A percentile compares a stretch with the other conserved stretches of the same genome.
Conservation (phyloP, 1,284 basidiomycete genomes). For the Microbotryum violaceum region DNA sequence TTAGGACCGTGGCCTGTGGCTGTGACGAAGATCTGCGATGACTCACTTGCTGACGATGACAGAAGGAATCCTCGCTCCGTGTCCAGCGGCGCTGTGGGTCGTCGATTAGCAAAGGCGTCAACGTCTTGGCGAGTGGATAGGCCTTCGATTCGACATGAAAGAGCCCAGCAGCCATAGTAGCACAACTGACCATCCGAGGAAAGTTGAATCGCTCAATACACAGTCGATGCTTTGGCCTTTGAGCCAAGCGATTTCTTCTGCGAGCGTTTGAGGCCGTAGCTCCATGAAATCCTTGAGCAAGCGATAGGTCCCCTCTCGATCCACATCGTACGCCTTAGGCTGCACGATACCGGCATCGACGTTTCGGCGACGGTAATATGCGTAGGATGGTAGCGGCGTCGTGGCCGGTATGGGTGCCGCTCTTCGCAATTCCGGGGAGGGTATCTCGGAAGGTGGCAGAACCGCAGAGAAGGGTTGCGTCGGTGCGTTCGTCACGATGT, state of each 20-base stretch:
- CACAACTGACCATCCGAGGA: slow-evolving; percentile 59
- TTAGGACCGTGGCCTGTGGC: neutral
- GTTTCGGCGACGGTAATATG: slow-evolving; percentile 30
- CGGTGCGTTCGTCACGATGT: slow-evolving; percentile 36
- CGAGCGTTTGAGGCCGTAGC: slow-evolving; percentile 52
- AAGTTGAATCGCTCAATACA: slow-evolving; percentile 67
- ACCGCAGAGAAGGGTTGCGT: slow-evolving; percentile 32
- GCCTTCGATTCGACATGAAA: neutral
- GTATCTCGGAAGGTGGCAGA: slow-evolving; percentile 18
- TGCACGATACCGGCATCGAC: slow-evolving; percentile 37
- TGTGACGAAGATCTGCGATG: no score
- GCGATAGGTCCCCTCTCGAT: slow-evolving; percentile 58
- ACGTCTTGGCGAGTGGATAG: neutral
- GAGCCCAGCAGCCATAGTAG: neutral
- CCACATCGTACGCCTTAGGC: slow-evolving; percentile 47
- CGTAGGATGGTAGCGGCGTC: slow-evolving; percentile 2
- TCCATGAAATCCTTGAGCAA: slow-evolving; percentile 55
- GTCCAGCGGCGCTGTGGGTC: slow-evolving; percentile 55
- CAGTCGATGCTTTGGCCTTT: slow-evolving; percentile 49
- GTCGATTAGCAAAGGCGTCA: no score
- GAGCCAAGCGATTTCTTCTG: slow-evolving; percentile 56
- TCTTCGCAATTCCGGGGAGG: slow-evolving; percentile 13
- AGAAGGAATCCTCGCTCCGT: slow-evolving; percentile 55
- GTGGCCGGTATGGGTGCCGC: neutral
- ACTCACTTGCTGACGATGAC: slow-evolving; percentile 52